Percentiles rank a stretch among this genome's conserved stretches.
Conservation (phyloP, 78 protist genomes). For the Isochrysis galbana region DNA sequence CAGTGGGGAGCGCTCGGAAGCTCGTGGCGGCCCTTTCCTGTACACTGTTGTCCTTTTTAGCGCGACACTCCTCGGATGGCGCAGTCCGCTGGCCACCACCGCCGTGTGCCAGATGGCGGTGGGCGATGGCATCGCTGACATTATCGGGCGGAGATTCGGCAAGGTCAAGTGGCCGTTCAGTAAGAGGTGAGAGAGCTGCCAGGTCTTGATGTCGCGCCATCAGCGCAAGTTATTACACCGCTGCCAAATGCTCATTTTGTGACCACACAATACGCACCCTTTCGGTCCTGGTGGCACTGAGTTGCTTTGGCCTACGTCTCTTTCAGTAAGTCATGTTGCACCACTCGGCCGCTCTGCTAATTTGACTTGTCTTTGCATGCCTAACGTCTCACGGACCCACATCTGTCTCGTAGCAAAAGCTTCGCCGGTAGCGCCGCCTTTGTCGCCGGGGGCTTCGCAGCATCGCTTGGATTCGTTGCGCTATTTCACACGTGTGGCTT, state of each 20-base stretch:
- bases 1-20: not conserved
- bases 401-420: not conserved
- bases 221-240: not conserved
- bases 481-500: not conserved
- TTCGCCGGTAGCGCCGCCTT: not conserved
- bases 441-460: not conserved
- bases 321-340: not conserved
- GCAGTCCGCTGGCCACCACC: not conserved
- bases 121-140: conserved; percentile 20
- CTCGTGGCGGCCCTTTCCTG: not conserved
- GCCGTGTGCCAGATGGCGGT: conserved; percentile 3
- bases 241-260: too few relatives aligned
- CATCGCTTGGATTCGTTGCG: not conserved
- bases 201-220: not conserved
- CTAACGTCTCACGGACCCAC: not conserved
- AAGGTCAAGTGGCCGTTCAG: not conserved
- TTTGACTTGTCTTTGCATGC: not conserved
- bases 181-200: not conserved
- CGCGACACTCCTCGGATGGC: not conserved
- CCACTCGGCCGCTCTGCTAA: not conserved
- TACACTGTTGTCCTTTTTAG: not conserved
- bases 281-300: too few relatives aligned
- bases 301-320: not conserved
- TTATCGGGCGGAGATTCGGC: not conserved
- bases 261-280: too few relatives aligned